Evolutionary conservation across 2,329 filamentous ascomycete genomes (phyloP).

Genomic region (Xylaria digitata): DNA sequence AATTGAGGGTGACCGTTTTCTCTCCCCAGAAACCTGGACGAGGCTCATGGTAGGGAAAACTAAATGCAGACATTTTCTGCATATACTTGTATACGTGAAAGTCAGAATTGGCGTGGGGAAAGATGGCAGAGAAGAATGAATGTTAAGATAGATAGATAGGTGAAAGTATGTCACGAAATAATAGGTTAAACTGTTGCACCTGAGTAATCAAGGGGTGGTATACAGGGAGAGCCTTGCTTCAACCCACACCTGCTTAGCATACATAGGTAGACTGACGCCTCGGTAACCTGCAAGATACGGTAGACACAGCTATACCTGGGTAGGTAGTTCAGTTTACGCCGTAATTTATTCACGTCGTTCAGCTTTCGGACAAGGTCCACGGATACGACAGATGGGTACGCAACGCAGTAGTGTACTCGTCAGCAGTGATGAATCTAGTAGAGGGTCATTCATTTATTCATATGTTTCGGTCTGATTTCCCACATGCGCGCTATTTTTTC

Average conservation of each 20-base stretch:
- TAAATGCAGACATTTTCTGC: slow-evolving; percentile 40
- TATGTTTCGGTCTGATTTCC: not conserved
- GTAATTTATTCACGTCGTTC: not conserved
- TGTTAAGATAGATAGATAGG: not conserved
- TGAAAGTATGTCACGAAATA: slow-evolving; percentile 2
- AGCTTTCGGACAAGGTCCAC: slow-evolving; percentile 1
- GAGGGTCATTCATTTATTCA: slow-evolving; percentile 2
- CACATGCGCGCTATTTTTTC: too few relatives aligned
- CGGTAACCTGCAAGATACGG: not conserved
- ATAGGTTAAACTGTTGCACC: not conserved
- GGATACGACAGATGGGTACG: not conserved
- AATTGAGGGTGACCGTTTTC: slow-evolving; percentile 79
- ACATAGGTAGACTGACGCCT: not conserved
- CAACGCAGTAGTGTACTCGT: slow-evolving; percentile 4
- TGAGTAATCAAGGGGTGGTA: not conserved
- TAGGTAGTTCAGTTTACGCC: slow-evolving; percentile 7
- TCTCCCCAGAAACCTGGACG: slow-evolving; percentile 72
- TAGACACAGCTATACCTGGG: not conserved
- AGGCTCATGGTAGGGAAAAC: slow-evolving; percentile 50
- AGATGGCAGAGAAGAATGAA: slow-evolving; percentile 1
- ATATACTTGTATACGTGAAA: not conserved
- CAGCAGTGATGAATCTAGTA: slow-evolving; percentile 14
- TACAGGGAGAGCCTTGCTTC: slow-evolving; percentile 26
- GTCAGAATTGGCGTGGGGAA: not conserved
- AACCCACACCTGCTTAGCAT: not conserved